Conservation (phyloP, 164 flowering plant species). For the Umbellularia californica region DNA sequence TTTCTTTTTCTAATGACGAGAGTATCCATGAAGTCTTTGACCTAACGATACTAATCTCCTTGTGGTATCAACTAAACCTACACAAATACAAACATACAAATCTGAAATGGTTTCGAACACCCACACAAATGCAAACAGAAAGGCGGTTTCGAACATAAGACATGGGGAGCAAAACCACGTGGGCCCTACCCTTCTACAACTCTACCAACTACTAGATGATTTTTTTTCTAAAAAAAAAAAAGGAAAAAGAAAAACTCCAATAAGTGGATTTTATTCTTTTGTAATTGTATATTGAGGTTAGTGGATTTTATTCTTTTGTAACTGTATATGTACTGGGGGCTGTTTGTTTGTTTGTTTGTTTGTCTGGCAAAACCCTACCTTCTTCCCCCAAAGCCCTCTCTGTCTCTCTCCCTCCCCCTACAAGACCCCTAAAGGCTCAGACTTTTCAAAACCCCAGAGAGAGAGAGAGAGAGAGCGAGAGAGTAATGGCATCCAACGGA, state of each 20-base stretch:
- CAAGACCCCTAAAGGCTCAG: neutral
- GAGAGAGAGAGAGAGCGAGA: too few species aligned
- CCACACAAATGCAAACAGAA: too few species aligned
- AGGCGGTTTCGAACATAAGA: too few species aligned
- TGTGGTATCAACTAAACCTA: too few species aligned
- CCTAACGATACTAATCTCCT: neutral
- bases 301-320: too few species aligned
- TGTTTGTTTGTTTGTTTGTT: too few species aligned
- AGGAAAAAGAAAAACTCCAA: neutral
- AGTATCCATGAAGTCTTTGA: neutral
- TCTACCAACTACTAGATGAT: too few species aligned
- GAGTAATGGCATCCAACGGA: slow-evolving; percentile 35
- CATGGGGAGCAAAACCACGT: neutral
- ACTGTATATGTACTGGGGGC: too few species aligned
- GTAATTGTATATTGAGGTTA: too few species aligned
- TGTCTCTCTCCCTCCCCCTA: neutral
- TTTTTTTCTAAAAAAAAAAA: neutral
- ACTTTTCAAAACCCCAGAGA: neutral
- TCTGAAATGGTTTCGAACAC: too few species aligned
- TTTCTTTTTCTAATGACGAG: too few species aligned
- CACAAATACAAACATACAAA: neutral
- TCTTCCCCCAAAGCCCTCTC: neutral
- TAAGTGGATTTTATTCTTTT: too few species aligned
- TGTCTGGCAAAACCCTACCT: neutral
- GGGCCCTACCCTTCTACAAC: neutral